Conservation (phyloP, 192 early-diverging fungal species). For the Chytriomyces sp. region DNA sequence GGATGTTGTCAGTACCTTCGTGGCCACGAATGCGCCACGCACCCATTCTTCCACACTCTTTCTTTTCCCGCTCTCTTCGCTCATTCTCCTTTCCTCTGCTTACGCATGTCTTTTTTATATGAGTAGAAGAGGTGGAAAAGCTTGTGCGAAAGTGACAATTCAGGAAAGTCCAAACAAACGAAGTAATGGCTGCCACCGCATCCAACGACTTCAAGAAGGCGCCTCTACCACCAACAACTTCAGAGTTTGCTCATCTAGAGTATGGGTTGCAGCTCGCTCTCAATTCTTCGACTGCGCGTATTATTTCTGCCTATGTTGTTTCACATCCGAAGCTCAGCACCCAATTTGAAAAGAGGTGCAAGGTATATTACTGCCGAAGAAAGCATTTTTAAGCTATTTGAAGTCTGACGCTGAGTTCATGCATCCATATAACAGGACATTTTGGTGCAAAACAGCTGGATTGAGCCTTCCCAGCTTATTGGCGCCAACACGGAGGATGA, state of each 20-base stretch:
- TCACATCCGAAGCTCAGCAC: constrained; percentile 56
- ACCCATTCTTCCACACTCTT: too few relatives aligned
- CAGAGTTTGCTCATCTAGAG: constrained; percentile 56
- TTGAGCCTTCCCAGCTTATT: constrained; percentile 47
- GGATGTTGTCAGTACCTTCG: too few relatives aligned
- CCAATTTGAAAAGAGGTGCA: constrained; percentile 58
- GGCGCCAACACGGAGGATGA: constrained; percentile 64
- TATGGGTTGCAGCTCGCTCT: constrained; percentile 60
- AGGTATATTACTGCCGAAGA: constrained; percentile 23
- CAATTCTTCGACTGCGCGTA: constrained; percentile 57
- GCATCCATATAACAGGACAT: constrained; percentile 41
- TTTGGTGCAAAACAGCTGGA: constrained; percentile 45
- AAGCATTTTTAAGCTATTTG: background rate
- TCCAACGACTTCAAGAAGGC: constrained; percentile 41
- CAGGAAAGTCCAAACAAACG: constrained; percentile 13
- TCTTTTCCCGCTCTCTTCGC: too few relatives aligned
- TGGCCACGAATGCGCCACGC: too few relatives aligned
- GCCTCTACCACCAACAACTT: constrained; percentile 43
- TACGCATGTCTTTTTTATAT: too few relatives aligned
- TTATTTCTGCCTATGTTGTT: constrained; percentile 46
- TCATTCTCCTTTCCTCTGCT: too few relatives aligned
- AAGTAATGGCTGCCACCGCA: background rate
- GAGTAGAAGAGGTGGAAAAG: too few relatives aligned
- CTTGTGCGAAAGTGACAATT: too few relatives aligned
- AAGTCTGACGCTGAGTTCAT: background rate